A percentile compares a stretch with the other conserved stretches of the same genome.
These are phyloP conservation scores for Strobilomyces confusus DNA, from an alignment of 768 basidiomycete species.

Conservation along the genomic window DNA sequence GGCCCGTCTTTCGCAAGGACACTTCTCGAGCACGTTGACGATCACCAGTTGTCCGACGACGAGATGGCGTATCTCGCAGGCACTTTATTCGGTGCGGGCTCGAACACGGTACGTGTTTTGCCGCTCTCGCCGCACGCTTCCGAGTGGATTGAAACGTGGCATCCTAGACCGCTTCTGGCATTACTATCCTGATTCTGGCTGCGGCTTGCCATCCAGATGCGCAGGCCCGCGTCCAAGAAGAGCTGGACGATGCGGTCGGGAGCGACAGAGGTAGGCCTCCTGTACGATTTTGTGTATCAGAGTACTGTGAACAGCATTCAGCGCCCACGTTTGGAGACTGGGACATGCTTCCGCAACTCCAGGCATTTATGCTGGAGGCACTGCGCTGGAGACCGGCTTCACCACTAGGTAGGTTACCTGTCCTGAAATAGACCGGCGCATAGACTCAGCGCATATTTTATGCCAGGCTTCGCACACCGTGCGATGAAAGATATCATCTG, in stretches of 20 bases:
- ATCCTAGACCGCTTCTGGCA: constrained; percentile 41
- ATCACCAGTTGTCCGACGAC: constrained; percentile 44
- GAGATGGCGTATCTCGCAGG: constrained; percentile 60
- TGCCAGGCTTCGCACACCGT: neutral
- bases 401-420: neutral
- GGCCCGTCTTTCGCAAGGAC: constrained; percentile 44
- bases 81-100: constrained; percentile 55
- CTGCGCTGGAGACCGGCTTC: neutral
- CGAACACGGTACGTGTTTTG: constrained; percentile 39
- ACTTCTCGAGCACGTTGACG: constrained; percentile 44
- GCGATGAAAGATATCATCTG: neutral
- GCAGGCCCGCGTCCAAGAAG: constrained; percentile 46
- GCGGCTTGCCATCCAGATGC: constrained; percentile 50
- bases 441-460: neutral
- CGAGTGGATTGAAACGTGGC: neutral
- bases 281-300: neutral
- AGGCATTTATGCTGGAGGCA: neutral
- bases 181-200: constrained; percentile 50
- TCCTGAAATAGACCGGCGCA: neutral
- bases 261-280: constrained; percentile 22
- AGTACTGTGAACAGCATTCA: neutral
- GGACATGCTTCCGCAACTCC: neutral
- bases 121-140: neutral
- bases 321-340: neutral
- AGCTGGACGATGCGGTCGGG: constrained; percentile 51